phyloP scores from a whole-genome alignment of 116 monocot genomes.

The Zostera marina region DNA sequence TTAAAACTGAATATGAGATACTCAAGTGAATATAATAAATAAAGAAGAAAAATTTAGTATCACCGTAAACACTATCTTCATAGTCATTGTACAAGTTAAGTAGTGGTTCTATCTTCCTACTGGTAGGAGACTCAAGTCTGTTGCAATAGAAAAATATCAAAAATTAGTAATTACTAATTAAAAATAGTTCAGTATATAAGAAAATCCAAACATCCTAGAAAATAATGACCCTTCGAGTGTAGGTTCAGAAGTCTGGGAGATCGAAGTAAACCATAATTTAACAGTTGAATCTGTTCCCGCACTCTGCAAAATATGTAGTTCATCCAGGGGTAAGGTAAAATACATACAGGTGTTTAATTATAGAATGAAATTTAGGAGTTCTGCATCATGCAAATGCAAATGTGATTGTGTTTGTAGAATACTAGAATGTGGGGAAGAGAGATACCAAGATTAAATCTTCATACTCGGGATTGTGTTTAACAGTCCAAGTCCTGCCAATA shows the following conservation, averaged over 20 bases:
- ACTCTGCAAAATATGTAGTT: conserved; percentile 39
- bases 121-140: conserved; percentile 54
- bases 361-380: too few relatives aligned
- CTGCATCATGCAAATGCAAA: too few relatives aligned
- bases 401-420: neutral
- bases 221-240: conserved; percentile 39
- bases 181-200: conserved; percentile 3
- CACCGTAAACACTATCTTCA: conserved; percentile 96
- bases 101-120: conserved; percentile 35
- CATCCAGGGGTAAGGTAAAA: neutral
- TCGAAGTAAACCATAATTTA: conserved; percentile 49
- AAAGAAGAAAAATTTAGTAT: neutral
- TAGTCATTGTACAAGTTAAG: conserved; percentile 76
- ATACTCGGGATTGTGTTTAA: conserved; percentile 69
- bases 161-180: neutral
- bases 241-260: conserved; percentile 20
- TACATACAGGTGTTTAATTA: neutral
- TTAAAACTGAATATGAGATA: neutral
- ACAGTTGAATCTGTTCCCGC: conserved; percentile 96
- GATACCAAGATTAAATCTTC: conserved; percentile 74
- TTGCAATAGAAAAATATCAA: conserved; percentile 4
- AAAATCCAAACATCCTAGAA: conserved; percentile 1
- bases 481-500: conserved; percentile 75
- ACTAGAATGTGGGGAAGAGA: conserved; percentile 7
- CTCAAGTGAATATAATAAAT: neutral